Evolutionary conservation across 2,329 filamentous ascomycete genomes (phyloP).

Genomic region (Fusarium humuli): DNA sequence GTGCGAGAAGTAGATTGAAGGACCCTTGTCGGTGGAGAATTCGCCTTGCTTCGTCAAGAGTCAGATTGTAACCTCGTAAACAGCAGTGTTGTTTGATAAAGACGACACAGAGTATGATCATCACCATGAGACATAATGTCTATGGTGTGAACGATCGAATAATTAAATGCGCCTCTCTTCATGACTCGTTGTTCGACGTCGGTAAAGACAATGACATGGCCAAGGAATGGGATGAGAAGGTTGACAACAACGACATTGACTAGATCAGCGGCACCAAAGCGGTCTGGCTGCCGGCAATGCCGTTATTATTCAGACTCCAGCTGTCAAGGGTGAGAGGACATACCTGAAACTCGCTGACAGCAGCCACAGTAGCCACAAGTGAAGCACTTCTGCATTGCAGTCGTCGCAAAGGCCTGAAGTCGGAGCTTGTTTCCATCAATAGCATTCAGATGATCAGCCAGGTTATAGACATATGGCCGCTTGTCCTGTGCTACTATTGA

Average conservation of each 20-base stretch:
- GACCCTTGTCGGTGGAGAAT: neutral
- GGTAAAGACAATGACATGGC: too few relatives aligned
- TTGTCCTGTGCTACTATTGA: neutral
- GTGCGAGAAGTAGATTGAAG: neutral
- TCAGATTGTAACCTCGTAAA: neutral
- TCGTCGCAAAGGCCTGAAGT: neutral
- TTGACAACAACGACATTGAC: neutral
- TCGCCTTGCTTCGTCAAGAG: neutral
- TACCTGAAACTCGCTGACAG: neutral
- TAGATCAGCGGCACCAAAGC: neutral
- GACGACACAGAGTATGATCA: neutral
- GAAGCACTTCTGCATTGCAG: neutral
- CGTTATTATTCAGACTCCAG: neutral
- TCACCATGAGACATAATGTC: neutral
- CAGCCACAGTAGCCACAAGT: neutral
- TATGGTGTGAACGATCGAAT: too few relatives aligned
- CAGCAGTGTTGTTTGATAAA: neutral
- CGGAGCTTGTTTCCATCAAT: neutral
- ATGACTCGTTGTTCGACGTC: too few relatives aligned
- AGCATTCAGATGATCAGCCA: neutral
- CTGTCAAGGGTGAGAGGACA: neutral
- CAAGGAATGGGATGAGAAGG: neutral
- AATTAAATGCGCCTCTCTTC: too few relatives aligned
- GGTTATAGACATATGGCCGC: too few relatives aligned
- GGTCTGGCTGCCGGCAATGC: neutral